These are phyloP conservation scores for Exophiala viscosa DNA, from an alignment of 2,329 filamentous ascomycete species.

Conservation along the genomic window DNA sequence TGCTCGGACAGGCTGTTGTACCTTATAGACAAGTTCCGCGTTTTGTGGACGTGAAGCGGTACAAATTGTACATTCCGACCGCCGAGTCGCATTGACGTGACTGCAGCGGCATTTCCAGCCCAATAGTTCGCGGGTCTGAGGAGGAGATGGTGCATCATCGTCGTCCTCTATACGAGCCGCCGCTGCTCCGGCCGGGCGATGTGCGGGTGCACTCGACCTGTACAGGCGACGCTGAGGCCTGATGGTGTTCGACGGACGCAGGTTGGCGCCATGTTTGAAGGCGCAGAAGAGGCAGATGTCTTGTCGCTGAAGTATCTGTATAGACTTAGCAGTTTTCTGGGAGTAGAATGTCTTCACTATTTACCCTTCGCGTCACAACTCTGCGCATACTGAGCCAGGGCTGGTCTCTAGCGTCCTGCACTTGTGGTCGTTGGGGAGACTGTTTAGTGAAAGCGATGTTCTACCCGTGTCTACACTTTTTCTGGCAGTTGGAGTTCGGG, in stretches of 20 bases:
- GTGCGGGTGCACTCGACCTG: conserved; percentile 30
- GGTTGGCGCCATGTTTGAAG: conserved; percentile 29
- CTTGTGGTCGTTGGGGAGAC: no score
- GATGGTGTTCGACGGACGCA: conserved; percentile 23
- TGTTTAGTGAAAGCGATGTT: no score
- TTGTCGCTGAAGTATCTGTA: conserved; percentile 37
- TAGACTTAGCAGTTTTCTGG: conserved; percentile 1
- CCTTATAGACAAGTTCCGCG: conserved; percentile 14
- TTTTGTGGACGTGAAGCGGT: conserved; percentile 27
- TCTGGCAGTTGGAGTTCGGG: neutral
- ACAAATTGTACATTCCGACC: conserved; percentile 32
- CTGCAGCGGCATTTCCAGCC: conserved; percentile 21
- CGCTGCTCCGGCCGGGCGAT: conserved; percentile 32
- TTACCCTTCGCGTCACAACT: conserved; percentile 18
- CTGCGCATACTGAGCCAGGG: conserved; percentile 17
- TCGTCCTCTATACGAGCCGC: conserved; percentile 26
- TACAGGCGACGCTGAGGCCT: conserved; percentile 34
- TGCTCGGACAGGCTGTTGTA: neutral
- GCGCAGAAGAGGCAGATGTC: conserved; percentile 39
- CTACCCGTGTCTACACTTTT: conserved; percentile 1
- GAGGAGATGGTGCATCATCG: conserved; percentile 19
- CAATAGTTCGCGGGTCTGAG: conserved; percentile 13
- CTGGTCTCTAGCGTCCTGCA: no score
- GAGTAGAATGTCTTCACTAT: neutral
- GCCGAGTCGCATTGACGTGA: conserved; percentile 18